These are phyloP conservation scores for Saccharomycopsis javanensis DNA, from an alignment of 805 yeast genomes.

Conservation along the genomic window DNA sequence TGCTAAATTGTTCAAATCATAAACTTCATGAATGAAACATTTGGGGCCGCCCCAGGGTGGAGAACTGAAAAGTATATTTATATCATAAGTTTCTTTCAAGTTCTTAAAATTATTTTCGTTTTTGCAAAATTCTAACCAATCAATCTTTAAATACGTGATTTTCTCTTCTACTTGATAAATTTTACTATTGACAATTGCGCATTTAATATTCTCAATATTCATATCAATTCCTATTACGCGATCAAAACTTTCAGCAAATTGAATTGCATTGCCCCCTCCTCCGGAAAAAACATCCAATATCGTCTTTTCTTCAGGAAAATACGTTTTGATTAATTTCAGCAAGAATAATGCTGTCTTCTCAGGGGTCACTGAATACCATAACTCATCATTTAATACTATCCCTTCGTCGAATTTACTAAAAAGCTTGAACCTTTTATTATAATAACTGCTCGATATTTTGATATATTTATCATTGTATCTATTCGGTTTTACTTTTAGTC, in stretches of 20 bases:
- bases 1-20: slow-evolving; percentile 37
- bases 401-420: slow-evolving; percentile 63
- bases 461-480: slow-evolving; percentile 16
- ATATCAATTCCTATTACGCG: slow-evolving; percentile 54
- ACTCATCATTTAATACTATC: slow-evolving; percentile 54
- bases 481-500: neutral
- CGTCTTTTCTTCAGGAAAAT: slow-evolving; percentile 37
- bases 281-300: slow-evolving; percentile 73
- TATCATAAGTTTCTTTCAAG: slow-evolving; percentile 20
- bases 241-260: slow-evolving; percentile 52
- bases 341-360: slow-evolving; percentile 57
- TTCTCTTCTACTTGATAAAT: slow-evolving; percentile 49
- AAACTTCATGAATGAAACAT: slow-evolving; percentile 35
- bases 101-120: neutral
- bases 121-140: slow-evolving; percentile 30
- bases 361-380: slow-evolving; percentile 87
- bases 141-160: slow-evolving; percentile 40
- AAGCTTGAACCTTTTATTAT: slow-evolving; percentile 50
- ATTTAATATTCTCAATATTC: slow-evolving; percentile 48
- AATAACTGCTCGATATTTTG: slow-evolving; percentile 38
- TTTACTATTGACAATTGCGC: slow-evolving; percentile 55
- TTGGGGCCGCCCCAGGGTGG: slow-evolving; percentile 87
- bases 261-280: slow-evolving; percentile 81
- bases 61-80: slow-evolving; percentile 56
- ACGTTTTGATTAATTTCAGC: slow-evolving; percentile 42